Evolutionary conservation across 352 stramenopile genomes (phyloP).

Genomic region (Phytophthora pini): DNA sequence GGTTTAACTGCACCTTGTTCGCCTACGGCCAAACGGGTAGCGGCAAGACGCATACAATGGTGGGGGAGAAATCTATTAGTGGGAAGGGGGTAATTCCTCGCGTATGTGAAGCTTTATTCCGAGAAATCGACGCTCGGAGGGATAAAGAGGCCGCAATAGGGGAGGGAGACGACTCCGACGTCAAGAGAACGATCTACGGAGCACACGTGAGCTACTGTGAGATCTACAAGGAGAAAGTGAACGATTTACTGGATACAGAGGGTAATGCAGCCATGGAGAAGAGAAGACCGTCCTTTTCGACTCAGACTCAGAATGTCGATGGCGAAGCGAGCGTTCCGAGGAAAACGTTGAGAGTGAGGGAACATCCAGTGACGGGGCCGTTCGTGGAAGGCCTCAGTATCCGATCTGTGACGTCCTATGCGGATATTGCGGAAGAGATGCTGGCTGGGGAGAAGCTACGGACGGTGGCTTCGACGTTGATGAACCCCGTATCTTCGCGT

Average conservation of each 20-base stretch:
- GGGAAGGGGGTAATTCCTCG: constrained; percentile 81
- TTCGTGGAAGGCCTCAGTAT: constrained; percentile 86
- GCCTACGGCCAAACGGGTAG: constrained; percentile 85
- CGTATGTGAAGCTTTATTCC: constrained; percentile 83
- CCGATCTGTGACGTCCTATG: constrained; percentile 75
- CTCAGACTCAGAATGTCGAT: constrained; percentile 18
- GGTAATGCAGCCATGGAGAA: constrained; percentile 20
- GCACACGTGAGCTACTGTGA: constrained; percentile 79
- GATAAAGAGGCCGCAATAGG: constrained; percentile 30
- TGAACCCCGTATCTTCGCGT: constrained; percentile 96
- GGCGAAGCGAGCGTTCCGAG: constrained; percentile 11
- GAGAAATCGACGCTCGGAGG: constrained; percentile 60
- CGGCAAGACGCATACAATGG: constrained; percentile 88
- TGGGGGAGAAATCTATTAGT: constrained; percentile 62
- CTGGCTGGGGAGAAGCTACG: constrained; percentile 94
- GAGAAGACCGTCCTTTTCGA: constrained; percentile 34
- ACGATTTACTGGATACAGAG: constrained; percentile 72
- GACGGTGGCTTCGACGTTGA: constrained; percentile 94
- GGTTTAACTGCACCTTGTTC: constrained; percentile 87
- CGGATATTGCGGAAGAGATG: constrained; percentile 82
- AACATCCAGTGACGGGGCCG: constrained; percentile 83
- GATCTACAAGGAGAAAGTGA: constrained; percentile 91
- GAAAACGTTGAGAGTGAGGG: constrained; percentile 70
- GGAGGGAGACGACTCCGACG: constrained; percentile 10
- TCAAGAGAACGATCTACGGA: constrained; percentile 52